These are phyloP conservation scores for Lepidium aucheri DNA, from an alignment of 345 rosid species.

Conservation along the genomic window DNA sequence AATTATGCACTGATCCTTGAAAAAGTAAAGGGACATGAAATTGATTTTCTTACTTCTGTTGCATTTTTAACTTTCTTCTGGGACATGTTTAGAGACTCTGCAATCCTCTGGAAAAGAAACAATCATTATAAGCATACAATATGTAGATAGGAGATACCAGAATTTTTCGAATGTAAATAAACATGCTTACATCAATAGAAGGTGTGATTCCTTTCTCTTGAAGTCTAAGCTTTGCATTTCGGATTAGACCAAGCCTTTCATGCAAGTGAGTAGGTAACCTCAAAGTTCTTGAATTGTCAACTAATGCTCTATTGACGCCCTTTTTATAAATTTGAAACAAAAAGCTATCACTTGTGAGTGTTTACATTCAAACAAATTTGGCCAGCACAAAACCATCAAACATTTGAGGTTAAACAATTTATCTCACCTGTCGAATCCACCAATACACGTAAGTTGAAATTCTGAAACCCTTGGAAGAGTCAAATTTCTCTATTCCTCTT, in stretches of 20 bases:
- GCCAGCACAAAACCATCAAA: background rate
- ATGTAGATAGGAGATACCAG: background rate
- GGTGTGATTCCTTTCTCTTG: slow-evolving; percentile 83
- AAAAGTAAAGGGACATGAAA: background rate
- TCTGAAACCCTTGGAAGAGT: slow-evolving; percentile 85
- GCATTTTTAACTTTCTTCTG: slow-evolving; percentile 92
- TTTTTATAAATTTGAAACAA: slow-evolving; percentile 22
- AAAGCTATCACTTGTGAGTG: background rate
- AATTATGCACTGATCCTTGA: background rate
- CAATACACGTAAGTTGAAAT: slow-evolving; percentile 94
- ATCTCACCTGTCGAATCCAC: slow-evolving; percentile 96
- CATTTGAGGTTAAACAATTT: background rate
- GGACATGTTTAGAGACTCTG: slow-evolving; percentile 79
- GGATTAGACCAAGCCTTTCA: slow-evolving; percentile 74
- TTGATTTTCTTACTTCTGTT: slow-evolving; percentile 53
- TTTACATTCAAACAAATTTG: background rate
- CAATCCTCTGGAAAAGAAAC: slow-evolving; percentile 60
- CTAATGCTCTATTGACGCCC: slow-evolving; percentile 91
- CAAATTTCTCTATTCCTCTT: slow-evolving; percentile 95
- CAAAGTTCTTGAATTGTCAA: slow-evolving; percentile 76
- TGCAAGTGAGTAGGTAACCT: slow-evolving; percentile 84
- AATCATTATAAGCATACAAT: slow-evolving; percentile 5
- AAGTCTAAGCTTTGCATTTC: slow-evolving; percentile 80
- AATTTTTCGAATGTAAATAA: background rate
- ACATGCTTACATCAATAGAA: slow-evolving; percentile 66